A percentile compares a stretch with the other conserved stretches of the same genome.
Conservation (phyloP, 805 yeast genomes). For the Ogataea siamensis region DNA sequence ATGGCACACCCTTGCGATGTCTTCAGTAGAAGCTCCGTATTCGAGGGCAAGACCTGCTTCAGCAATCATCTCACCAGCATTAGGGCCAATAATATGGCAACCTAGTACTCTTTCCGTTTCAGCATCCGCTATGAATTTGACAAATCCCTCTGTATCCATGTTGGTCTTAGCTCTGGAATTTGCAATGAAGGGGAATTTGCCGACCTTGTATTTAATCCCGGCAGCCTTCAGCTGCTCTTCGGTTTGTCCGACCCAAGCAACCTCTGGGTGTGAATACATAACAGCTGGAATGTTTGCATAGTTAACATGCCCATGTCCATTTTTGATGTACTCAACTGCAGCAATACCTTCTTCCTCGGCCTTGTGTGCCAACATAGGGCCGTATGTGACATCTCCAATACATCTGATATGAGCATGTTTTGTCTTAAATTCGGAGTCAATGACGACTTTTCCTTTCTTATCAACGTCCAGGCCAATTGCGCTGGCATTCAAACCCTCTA, state of each 20-base stretch:
- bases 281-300: conserved; percentile 97
- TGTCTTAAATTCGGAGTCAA: conserved; percentile 91
- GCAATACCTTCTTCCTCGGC: conserved; percentile 99
- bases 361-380: conserved; percentile 99
- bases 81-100: conserved; percentile 95
- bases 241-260: conserved; percentile 98
- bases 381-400: conserved; percentile 97
- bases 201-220: conserved; percentile 87
- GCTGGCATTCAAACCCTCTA: conserved; percentile 86
- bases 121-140: conserved; percentile 92
- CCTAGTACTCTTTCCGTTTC: conserved; percentile 97
- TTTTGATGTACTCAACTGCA: conserved; percentile 90
- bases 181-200: conserved; percentile 98
- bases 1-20: conserved; percentile 94
- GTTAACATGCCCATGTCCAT: conserved; percentile 97
- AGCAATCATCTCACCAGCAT: conserved; percentile 99
- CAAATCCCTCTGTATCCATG: conserved; percentile 95
- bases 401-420: conserved; percentile 92
- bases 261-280: conserved; percentile 99
- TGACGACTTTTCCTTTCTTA: conserved; percentile 88
- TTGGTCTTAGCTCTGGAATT: conserved; percentile 99
- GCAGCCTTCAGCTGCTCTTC: conserved; percentile 93
- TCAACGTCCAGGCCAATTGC: conserved; percentile 86
- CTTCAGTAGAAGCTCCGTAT: conserved; percentile 98
- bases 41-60: conserved; percentile 97